These are phyloP conservation scores for Albatrellus ellisii DNA, from an alignment of 768 basidiomycete species.

Conservation along the genomic window DNA sequence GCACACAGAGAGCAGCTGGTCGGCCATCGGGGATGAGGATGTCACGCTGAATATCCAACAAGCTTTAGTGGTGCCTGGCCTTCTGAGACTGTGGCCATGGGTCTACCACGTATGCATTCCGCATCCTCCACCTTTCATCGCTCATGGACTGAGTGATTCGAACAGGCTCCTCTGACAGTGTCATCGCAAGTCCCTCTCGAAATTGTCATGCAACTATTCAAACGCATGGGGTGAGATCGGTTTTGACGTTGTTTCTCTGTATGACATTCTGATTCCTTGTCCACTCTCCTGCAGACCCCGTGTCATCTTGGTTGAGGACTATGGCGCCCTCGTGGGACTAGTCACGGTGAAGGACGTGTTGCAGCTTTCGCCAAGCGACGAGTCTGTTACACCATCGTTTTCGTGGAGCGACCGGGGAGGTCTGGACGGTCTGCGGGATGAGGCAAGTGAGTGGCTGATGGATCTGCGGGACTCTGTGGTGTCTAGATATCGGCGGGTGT, in stretches of 20 bases:
- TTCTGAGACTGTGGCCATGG: constrained; percentile 74
- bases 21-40: constrained; percentile 55
- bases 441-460: constrained; percentile 12
- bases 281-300: constrained; percentile 52
- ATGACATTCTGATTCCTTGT: not conserved
- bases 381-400: constrained; percentile 9
- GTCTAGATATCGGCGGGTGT: constrained; percentile 8
- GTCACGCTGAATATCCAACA: constrained; percentile 53
- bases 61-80: constrained; percentile 39
- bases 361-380: constrained; percentile 39
- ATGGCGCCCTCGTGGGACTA: constrained; percentile 70
- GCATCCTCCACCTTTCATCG: not conserved
- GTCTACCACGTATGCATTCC: constrained; percentile 70
- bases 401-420: constrained; percentile 10
- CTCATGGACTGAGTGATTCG: constrained; percentile 2
- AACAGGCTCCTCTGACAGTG: constrained; percentile 86
- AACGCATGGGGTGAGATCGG: constrained; percentile 81
- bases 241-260: not conserved
- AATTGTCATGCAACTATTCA: constrained; percentile 96
- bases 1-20: constrained; percentile 32
- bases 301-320: constrained; percentile 88
- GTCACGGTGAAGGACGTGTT: constrained; percentile 96
- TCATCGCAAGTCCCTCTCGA: constrained; percentile 87
- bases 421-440: constrained; percentile 11
- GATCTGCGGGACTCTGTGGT: constrained; percentile 7